Evolutionary conservation across 2,329 filamentous ascomycete species (phyloP), one percentile per base, ranked within the genome.

Genomic region (Rosellinia necatrix): DNA sequence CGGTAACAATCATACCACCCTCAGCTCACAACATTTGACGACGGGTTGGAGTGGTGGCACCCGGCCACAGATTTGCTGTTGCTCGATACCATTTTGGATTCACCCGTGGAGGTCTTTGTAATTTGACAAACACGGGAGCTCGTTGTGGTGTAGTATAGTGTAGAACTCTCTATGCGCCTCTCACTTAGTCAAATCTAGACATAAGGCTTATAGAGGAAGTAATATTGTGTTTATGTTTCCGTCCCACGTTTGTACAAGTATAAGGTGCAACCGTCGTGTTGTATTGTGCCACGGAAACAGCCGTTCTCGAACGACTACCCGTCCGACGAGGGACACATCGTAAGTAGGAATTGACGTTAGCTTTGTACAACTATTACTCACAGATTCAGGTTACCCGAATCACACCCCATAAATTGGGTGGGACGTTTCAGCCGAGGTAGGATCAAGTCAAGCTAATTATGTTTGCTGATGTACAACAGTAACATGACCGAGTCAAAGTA

Each of bases 1-100:
- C 9, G 15, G 4, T 21, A 9, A 38, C 6, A 32, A 51, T 54
- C 46, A 48, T 38, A 22, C 49, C 49, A 60, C 27, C 46, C 40
- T 51, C 34, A 4, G 12, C 24, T 19, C 25, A 21, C 12, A 13
- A 29, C 22, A 17, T 22, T 17, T 10, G 2, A 34, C 10, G n/a
- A 29, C 15, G 1, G 9, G 6, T 49, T 48, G 25, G 12, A 40
- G n/a, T 1, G 13, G 34, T 49, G 13, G 5, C 12, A 49, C 21
- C 12, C 15, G 25, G 38, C 22, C n/a, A 41, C 37, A n/a, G 13
- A 22, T n/a, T 44, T 12, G 34, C n/a, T 30, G 1, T 19, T 40
- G 27, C 32, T 6, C 15, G 17, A 19, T 12, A 22, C 27, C 4
- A 19, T n/a, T 35, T 2, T 24, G 8, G 25, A 17, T 19, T 44